Conservation (phyloP, 768 basidiomycete genomes). For the Gymnopilus dilepis region DNA sequence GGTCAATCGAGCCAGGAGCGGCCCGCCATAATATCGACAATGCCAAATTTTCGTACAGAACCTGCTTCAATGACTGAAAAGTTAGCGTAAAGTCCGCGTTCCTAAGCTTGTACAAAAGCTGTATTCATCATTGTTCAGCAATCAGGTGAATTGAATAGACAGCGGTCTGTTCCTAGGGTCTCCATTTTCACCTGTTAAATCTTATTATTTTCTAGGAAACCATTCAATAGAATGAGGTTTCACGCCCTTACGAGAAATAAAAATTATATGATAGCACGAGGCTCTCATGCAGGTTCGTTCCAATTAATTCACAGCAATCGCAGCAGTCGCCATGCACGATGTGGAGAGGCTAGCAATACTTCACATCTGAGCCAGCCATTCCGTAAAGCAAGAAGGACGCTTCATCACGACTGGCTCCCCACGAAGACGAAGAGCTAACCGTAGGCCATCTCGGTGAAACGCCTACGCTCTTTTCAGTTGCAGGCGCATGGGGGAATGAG, state of each 20-base stretch:
- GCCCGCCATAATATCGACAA: no score
- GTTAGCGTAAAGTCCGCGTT: neutral
- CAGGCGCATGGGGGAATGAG: neutral
- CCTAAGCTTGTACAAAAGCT: neutral
- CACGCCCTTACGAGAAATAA: neutral
- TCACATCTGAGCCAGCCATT: no score
- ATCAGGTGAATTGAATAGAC: constrained; percentile 5
- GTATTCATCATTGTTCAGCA: neutral
- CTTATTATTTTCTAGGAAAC: neutral
- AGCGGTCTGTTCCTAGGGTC: constrained; percentile 4
- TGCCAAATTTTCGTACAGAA: no score
- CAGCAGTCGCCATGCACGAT: neutral
- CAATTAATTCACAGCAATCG: neutral
- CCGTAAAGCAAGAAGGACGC: no score
- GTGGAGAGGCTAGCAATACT: no score
- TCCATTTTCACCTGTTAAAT: neutral
- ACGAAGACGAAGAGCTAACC: no score
- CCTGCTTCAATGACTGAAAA: no score
- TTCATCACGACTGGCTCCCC: no score
- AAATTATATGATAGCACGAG: neutral
- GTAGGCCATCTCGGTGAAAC: neutral
- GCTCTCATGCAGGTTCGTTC: neutral
- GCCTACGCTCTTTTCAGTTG: neutral
- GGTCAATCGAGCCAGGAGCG: no score
- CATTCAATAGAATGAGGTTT: neutral